phyloP scores from a whole-genome alignment of 306 rosid genomes.

The Quillaja saponaria region DNA sequence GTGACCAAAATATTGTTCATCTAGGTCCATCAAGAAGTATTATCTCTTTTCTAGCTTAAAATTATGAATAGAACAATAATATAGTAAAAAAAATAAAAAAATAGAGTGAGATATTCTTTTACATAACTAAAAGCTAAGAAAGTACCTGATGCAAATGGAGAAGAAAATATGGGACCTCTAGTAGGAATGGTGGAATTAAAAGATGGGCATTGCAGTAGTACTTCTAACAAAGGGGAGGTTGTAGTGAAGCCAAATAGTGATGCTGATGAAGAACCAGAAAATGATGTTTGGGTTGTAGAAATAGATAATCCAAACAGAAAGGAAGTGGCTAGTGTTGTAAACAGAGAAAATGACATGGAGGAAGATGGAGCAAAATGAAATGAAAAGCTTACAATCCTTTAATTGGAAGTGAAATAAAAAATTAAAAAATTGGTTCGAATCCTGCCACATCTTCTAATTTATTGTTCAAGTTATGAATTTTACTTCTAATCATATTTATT shows the following conservation, averaged over 20 bases:
- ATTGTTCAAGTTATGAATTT: too few species aligned
- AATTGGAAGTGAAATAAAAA: too few species aligned
- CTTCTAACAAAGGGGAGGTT: slow-evolving; percentile 59
- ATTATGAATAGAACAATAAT: too few species aligned
- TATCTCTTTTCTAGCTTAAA: too few species aligned
- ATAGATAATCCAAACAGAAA: slow-evolving; percentile 64
- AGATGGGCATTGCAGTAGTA: slow-evolving; percentile 48
- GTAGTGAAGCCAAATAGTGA: slow-evolving; percentile 55
- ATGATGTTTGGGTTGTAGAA: slow-evolving; percentile 61
- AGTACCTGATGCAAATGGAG: slow-evolving; percentile 81
- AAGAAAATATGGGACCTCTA: slow-evolving; percentile 67
- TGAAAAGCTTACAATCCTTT: too few species aligned
- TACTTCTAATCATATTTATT: too few species aligned
- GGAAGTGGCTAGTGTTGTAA: slow-evolving; percentile 72
- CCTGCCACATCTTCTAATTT: too few species aligned
- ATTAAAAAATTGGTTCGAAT: too few species aligned
- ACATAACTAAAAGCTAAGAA: slow-evolving; percentile 11
- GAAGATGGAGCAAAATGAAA: slow-evolving; percentile 67
- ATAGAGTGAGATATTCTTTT: neutral
- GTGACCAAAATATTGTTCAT: too few species aligned
- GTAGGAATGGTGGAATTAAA: slow-evolving; percentile 57
- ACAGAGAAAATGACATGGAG: slow-evolving; percentile 58
- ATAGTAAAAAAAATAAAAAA: too few species aligned
- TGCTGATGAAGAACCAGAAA: slow-evolving; percentile 62
- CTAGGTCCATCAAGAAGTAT: too few species aligned